Conservation (phyloP, 148 eudicot genomes). For the Rhododendron simsii region DNA sequence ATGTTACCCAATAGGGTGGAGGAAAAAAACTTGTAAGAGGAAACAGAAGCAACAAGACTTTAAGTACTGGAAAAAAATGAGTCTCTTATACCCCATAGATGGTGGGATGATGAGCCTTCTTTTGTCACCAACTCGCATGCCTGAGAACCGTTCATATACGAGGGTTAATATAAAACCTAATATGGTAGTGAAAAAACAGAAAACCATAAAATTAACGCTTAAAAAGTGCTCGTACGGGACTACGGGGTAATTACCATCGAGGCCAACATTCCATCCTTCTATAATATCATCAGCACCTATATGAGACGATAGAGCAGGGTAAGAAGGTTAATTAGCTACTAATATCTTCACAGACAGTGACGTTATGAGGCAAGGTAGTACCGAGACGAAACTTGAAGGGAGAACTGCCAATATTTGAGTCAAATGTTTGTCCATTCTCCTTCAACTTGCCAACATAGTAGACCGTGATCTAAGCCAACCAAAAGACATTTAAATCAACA, state of each 20-base stretch:
- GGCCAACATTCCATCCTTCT: conserved; percentile 63
- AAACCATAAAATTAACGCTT: not conserved
- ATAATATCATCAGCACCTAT: conserved; percentile 53
- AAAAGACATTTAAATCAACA: not conserved
- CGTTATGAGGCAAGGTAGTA: conserved; percentile 17
- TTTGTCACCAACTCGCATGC: conserved; percentile 78
- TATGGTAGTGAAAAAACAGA: not conserved
- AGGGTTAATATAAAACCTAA: not conserved
- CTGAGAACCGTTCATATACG: conserved; percentile 21
- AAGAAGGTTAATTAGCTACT: not conserved
- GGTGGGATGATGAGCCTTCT: conserved; percentile 72
- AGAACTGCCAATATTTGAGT: conserved; percentile 46
- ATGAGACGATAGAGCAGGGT: conserved; percentile 2
- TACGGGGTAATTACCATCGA: conserved; percentile 20
- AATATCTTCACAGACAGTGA: not conserved
- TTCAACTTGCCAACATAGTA: conserved; percentile 54
- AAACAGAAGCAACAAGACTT: not conserved
- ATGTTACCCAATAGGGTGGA: not conserved
- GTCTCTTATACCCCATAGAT: conserved; percentile 42
- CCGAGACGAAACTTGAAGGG: conserved; percentile 71
- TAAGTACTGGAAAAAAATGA: not conserved
- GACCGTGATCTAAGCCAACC: conserved; percentile 54
- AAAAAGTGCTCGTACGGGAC: not conserved
- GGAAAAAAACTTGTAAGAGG: not conserved
- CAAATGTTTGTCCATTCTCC: conserved; percentile 48